Evolutionary conservation across 208 protist genomes (phyloP).

Genomic region (Crithidia thermophila): DNA sequence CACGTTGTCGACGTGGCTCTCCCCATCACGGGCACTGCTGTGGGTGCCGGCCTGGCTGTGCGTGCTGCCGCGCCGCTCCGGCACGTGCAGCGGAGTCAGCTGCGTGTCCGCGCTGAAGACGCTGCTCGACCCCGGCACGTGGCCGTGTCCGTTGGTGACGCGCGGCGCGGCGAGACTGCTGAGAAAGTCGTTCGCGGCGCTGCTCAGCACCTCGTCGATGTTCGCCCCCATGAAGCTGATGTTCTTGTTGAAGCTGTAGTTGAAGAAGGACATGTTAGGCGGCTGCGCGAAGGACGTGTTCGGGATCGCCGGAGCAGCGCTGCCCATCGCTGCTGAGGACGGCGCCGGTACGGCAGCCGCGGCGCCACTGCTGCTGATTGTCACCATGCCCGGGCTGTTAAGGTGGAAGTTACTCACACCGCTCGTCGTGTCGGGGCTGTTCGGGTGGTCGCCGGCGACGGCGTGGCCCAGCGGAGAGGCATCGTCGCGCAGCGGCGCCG

Average conservation of each 20-base stretch:
- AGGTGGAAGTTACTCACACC: not conserved
- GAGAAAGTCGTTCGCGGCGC: slow-evolving; percentile 65
- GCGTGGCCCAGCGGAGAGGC: not conserved
- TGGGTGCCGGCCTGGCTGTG: no score
- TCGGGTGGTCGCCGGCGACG: not conserved
- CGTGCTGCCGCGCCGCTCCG: not conserved
- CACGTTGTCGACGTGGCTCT: not conserved
- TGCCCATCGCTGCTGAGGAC: not conserved
- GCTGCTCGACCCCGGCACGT: slow-evolving; percentile 15
- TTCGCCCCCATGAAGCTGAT: slow-evolving; percentile 57
- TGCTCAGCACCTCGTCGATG: slow-evolving; percentile 52
- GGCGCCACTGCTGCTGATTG: not conserved
- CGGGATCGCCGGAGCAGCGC: not conserved
- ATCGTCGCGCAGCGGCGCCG: not conserved
- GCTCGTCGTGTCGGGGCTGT: not conserved
- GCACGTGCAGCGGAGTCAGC: not conserved
- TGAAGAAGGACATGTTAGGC: slow-evolving; percentile 41
- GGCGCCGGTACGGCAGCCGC: not conserved
- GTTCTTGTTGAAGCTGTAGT: slow-evolving; percentile 59
- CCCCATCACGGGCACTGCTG: slow-evolving; percentile 2
- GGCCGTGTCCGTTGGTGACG: slow-evolving; percentile 2
- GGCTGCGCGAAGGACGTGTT: slow-evolving; percentile 30
- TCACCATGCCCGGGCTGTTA: not conserved
- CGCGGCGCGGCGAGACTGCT: slow-evolving; percentile 29
- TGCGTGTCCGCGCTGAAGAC: slow-evolving; percentile 8